Evolutionary conservation across 306 rosid genomes (phyloP), one percentile per base, ranked within the genome.

Genomic region (Cyclanthera cordifolia): DNA sequence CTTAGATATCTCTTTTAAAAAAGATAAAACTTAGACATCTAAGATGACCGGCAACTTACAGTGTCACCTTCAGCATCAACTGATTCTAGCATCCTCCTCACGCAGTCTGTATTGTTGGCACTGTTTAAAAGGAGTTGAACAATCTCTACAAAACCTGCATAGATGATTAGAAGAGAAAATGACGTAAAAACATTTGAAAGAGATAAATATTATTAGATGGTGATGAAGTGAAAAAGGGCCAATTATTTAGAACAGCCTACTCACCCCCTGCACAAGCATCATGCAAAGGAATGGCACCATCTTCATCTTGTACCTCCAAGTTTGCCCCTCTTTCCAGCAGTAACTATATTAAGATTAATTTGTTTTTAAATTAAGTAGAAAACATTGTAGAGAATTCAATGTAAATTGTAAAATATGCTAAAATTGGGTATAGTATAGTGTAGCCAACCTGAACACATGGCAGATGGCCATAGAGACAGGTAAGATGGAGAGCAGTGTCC

Each of bases 181-280:
- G 16, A 17, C 3, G 4, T 3, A 45, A 11, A n/a, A 16, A 37
- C 1, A 23, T 24, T 23, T 25, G 3, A 4, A 71, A 20, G 50
- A 4, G 25, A 55, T 1, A 1, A 43, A 53, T 61, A 2, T 46
- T 25, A 50, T 3, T 28, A 49, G 8, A 21, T 39, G 41, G 17
- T 23, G 51, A 55, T 37, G 14, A 57, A 71, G 41, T 37, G 14
- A 57, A 71, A 71, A 71, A 24, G 67, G 41, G 23, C 0, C 46
- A 66, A 46, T 16, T 25, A 15, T 15, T 46, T 10, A 47, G 49
- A 48, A n/a, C n/a, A 64, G 54, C 66, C 68, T 70, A 93, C 98
- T 95, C 77, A 93, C 98, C 96, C 74, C 98, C 96, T 9, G 99
- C 99, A 63, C 95, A 90, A 72, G 95, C 95, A 86, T 93, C 96